Percentiles rank a stretch among this genome's conserved stretches.
Evolutionary conservation across 2,329 filamentous ascomycete genomes (phyloP).

Genomic region (Colletotrichum incanum): DNA sequence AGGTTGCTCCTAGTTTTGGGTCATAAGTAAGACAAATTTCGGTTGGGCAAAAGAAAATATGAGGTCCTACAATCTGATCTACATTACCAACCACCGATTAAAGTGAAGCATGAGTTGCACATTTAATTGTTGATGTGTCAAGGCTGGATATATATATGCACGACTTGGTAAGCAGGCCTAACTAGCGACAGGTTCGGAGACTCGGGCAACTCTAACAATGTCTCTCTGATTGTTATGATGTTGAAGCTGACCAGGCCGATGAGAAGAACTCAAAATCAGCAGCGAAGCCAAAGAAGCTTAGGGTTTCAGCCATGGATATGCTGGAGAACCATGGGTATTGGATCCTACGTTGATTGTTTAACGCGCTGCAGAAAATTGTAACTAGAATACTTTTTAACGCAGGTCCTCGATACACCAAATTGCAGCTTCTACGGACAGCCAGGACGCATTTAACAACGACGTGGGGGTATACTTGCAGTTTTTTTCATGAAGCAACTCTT

Average conservation of each 20-base stretch:
- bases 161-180: background rate
- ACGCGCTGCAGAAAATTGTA: too few relatives aligned
- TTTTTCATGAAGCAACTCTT: too few relatives aligned
- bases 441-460: too few relatives aligned
- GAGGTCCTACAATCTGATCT: background rate
- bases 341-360: too few relatives aligned
- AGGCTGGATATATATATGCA: background rate
- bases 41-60: background rate
- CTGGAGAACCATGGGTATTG: too few relatives aligned
- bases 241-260: background rate
- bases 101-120: background rate
- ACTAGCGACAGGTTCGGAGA: background rate
- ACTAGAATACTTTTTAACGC: too few relatives aligned
- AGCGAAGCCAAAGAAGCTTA: background rate
- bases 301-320: too few relatives aligned
- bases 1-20: background rate
- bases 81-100: background rate
- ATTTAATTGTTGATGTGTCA: too few relatives aligned
- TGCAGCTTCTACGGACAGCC: too few relatives aligned
- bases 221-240: background rate
- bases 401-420: too few relatives aligned
- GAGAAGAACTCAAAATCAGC: background rate
- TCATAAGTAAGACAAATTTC: background rate
- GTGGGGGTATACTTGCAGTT: too few relatives aligned
- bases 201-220: background rate